Conservation (phyloP, 108 stramenopile species). For the Pinguiococcus pyrenoidosus region DNA sequence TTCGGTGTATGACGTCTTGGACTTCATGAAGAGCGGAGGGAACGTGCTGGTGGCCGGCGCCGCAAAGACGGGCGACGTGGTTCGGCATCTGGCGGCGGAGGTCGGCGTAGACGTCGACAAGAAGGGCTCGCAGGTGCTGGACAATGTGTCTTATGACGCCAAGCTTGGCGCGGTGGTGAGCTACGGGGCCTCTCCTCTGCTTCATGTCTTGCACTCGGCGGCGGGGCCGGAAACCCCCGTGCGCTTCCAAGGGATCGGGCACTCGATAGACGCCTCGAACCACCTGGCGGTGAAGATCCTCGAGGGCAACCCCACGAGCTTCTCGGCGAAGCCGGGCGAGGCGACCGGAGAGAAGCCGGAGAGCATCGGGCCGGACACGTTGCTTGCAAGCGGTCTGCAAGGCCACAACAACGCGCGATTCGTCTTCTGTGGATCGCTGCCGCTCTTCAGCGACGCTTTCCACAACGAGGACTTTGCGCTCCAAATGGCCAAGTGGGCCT, state of each 20-base stretch:
- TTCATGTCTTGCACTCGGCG: background rate
- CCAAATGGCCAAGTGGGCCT: constrained; percentile 23
- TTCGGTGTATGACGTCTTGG: too few relatives aligned
- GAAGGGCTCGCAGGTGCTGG: constrained; percentile 7
- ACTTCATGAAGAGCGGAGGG: constrained; percentile 4
- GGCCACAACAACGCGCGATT: constrained; percentile 37
- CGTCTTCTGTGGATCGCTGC: constrained; percentile 22
- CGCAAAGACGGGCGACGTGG: background rate
- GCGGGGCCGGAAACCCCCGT: constrained; percentile 3
- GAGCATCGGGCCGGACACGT: constrained; percentile 1
- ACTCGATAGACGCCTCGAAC: background rate
- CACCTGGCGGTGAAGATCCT: constrained; percentile 7
- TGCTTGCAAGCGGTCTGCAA: constrained; percentile 10
- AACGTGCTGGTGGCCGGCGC: constrained; percentile 4
- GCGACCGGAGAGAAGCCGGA: background rate
- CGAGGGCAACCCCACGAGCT: constrained; percentile 4
- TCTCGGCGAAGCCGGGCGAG: constrained; percentile 2
- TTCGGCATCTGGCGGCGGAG: background rate
- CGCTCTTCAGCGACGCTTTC: constrained; percentile 25
- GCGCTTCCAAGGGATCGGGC: constrained; percentile 5
- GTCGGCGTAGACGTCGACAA: constrained; percentile 11
- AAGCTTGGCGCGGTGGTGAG: background rate
- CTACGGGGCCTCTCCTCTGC: background rate
- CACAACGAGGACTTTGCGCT: constrained; percentile 10
- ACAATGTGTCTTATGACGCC: background rate